Evolutionary conservation across 805 yeast genomes (phyloP).

Genomic region (Tetrapisispora taiwanensis): DNA sequence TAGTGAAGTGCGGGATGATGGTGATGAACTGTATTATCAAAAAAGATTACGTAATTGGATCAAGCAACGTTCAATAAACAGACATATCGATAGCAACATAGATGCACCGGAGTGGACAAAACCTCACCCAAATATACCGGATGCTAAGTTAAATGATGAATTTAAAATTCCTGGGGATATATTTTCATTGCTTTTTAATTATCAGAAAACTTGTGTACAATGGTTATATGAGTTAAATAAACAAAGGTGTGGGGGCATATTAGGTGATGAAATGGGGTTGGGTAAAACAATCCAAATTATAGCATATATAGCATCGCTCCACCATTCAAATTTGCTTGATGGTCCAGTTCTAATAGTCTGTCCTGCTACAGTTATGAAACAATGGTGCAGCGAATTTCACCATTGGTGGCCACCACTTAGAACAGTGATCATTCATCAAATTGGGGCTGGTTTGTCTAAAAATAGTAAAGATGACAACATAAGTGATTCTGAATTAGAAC

Average conservation of each 20-base stretch:
- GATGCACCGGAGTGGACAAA: constrained; percentile 49
- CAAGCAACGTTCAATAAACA: constrained; percentile 37
- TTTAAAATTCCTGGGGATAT: constrained; percentile 85
- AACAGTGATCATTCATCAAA: constrained; percentile 78
- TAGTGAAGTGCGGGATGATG: constrained; percentile 54
- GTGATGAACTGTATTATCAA: constrained; percentile 59
- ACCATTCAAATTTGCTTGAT: constrained; percentile 62
- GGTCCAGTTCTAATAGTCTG: constrained; percentile 83
- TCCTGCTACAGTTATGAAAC: constrained; percentile 92
- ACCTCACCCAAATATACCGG: constrained; percentile 70
- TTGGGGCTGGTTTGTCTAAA: constrained; percentile 72
- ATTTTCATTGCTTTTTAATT: constrained; percentile 76
- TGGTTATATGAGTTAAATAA: constrained; percentile 93
- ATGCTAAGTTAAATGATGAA: constrained; percentile 59
- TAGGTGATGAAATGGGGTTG: constrained; percentile 97
- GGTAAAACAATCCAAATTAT: constrained; percentile 93
- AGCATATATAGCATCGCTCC: constrained; percentile 83
- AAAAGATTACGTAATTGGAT: constrained; percentile 54
- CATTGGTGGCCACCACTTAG: constrained; percentile 97
- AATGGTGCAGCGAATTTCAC: constrained; percentile 95
- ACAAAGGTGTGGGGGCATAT: constrained; percentile 87
- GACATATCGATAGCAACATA: constrained; percentile 13
- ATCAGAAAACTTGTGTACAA: constrained; percentile 93
- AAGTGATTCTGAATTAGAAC: constrained; percentile 45
- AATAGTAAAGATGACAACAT: constrained; percentile 14